phyloP scores from a whole-genome alignment of 257 asterid genomes.

The Gentiana dahurica region DNA sequence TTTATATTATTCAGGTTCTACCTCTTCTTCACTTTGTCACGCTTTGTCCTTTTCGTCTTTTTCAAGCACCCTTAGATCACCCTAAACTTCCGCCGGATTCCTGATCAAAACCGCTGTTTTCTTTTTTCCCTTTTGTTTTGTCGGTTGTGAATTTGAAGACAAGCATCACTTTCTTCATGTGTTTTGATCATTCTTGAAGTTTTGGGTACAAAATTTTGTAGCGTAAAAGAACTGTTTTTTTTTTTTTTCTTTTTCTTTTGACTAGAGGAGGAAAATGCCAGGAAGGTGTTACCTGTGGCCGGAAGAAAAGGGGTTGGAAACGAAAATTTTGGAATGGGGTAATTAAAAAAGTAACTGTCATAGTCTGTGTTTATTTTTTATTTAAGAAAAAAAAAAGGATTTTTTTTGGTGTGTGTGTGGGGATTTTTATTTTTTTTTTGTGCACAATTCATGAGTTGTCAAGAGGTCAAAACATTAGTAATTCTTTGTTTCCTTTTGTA shows the following conservation, averaged over 20 bases:
- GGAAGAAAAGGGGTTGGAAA: slow-evolving; percentile 15
- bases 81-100: slow-evolving; percentile 13
- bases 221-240: too few species aligned
- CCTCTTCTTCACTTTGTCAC: not conserved
- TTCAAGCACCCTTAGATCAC: not conserved
- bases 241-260: slow-evolving; percentile 5
- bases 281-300: slow-evolving; percentile 28
- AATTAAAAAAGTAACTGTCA: slow-evolving; percentile 11
- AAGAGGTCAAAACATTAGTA: slow-evolving; percentile 56
- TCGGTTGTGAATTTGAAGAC: slow-evolving; percentile 19
- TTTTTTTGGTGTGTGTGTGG: too few species aligned
- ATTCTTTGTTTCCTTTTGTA: slow-evolving; percentile 15
- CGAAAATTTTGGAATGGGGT: too few species aligned
- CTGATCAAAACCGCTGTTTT: not conserved
- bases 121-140: slow-evolving; percentile 6
- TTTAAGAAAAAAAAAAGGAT: not conserved
- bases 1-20: not conserved
- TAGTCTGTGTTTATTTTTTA: slow-evolving; percentile 3
- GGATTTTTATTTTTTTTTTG: not conserved
- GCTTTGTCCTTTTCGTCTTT: not conserved
- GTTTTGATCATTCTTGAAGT: slow-evolving; percentile 17
- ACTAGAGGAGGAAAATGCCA: slow-evolving; percentile 25
- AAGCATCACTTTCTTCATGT: slow-evolving; percentile 8
- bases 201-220: not conserved
- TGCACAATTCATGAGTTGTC: slow-evolving; percentile 32